Base-by-base conservation (phyloP, 2,329 filamentous ascomycete genomes). In the Talaromyces sp. region DNA sequence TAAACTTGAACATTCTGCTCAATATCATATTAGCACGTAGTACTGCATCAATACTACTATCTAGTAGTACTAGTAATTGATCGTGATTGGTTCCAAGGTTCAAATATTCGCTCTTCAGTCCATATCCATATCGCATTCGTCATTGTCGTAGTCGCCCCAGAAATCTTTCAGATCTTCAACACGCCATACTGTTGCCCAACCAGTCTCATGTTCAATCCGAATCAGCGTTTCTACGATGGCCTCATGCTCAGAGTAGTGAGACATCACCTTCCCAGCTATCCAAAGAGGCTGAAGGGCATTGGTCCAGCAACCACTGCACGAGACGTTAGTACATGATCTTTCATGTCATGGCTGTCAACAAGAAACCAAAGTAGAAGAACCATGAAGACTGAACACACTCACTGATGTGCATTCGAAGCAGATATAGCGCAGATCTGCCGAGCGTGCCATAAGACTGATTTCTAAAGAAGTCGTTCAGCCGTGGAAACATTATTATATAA, bases 101-200 rank as follows among this genome's bases (percentile, higher is more conserved):
- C n/a, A n/a, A n/a, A n/a, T n/a, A n/a, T n/a, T n/a, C n/a, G n/a
- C n/a, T 50, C 2, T 11, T 49, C 27, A 55, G 11, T 60, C 36
- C 55, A 57, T 54, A 14, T 60, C 44, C 19, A 51, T n/a, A 47
- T 59, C 47, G 16, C 54, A 52, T 10, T 60, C 52, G 8, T 61
- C 62, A n/a, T 66, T 61, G 36, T 65, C 62, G 19, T 67, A 65
- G 40, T 78, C 75, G 0, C 80, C 80, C 80, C 79, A 83, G 50
- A 78, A 78, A 44, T 78, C 75, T 41, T 75, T 76, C 42, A 84
- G 44, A 63, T 83, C 80, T 14, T 82, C 77, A 0, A 74, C 77
- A 37, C 81, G 66, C 80, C 80, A 83, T 53, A 72, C 71, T 0
- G 81, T 82, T 3, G 75, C 74, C 80, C 80, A 83, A 0, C 81